Conservation (phyloP, 768 basidiomycete species). For the Cystobasidium tubakii region DNA sequence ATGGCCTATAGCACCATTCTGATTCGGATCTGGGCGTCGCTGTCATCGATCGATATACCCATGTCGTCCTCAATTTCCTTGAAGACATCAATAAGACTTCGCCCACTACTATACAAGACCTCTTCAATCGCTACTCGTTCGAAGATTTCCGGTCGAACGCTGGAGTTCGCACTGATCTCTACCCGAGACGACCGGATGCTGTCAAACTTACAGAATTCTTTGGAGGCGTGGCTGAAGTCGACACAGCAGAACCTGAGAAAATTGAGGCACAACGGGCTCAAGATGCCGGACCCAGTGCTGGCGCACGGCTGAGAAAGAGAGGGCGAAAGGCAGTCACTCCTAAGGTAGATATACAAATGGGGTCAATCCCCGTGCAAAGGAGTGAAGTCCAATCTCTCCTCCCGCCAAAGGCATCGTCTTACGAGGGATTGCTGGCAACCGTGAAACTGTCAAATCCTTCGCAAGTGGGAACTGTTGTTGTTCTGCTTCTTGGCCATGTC, state of each 20-base stretch:
- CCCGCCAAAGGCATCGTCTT: background rate
- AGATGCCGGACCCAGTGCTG: background rate
- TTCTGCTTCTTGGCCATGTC: background rate
- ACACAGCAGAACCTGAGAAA: background rate
- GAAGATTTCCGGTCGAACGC: slow-evolving; percentile 72
- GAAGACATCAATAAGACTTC: slow-evolving; percentile 89
- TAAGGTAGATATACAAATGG: background rate
- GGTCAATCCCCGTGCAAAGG: background rate
- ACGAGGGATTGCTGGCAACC: background rate
- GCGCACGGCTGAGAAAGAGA: background rate
- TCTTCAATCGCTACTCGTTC: slow-evolving; percentile 73
- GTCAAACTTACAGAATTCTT: slow-evolving; percentile 76
- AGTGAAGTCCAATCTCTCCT: background rate
- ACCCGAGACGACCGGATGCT: slow-evolving; percentile 59
- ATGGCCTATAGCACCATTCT: slow-evolving; percentile 65
- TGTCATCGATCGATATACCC: slow-evolving; percentile 91
- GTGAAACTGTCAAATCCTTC: background rate
- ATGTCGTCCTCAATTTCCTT: slow-evolving; percentile 82
- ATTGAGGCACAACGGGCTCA: background rate
- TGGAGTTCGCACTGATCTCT: slow-evolving; percentile 82
- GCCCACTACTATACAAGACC: slow-evolving; percentile 52
- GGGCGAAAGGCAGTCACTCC: background rate
- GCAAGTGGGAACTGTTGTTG: background rate
- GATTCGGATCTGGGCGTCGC: slow-evolving; percentile 91
- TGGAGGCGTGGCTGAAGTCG: slow-evolving; percentile 74